Conservation (phyloP, 805 yeast species). For the Candida quercuum region DNA sequence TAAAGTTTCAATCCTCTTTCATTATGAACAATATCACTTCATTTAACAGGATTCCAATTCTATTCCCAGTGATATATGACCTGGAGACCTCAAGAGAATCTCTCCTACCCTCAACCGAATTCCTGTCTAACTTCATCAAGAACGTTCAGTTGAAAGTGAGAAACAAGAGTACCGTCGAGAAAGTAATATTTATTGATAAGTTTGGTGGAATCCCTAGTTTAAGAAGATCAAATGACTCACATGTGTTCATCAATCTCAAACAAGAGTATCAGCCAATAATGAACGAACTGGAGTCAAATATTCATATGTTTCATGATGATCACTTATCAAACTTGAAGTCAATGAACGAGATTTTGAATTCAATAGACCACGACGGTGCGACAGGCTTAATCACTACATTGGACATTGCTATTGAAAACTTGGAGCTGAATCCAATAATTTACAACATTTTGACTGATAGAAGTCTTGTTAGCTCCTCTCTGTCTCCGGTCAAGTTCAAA, state of each 20-base stretch:
- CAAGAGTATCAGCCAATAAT: conserved; percentile 72
- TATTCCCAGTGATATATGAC: conserved; percentile 67
- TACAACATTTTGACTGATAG: conserved; percentile 90
- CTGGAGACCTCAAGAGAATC: conserved; percentile 36
- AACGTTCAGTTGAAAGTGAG: conserved; percentile 25
- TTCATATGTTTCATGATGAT: conserved; percentile 19
- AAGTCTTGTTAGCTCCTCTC: conserved; percentile 83
- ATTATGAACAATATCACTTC: conserved; percentile 1
- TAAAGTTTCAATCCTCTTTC: conserved; percentile 5
- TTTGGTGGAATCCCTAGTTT: conserved; percentile 89
- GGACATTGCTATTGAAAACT: conserved; percentile 50
- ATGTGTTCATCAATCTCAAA: conserved; percentile 76
- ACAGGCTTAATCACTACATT: conserved; percentile 90
- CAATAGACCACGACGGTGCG: conserved; percentile 40
- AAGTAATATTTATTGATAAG: conserved; percentile 71
- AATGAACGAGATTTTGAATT: conserved; percentile 51
- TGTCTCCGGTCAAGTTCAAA: conserved; percentile 54
- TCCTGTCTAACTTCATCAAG: conserved; percentile 33
- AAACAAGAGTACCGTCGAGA: conserved; percentile 51
- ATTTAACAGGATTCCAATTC: conserved; percentile 32
- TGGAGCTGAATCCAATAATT: conserved; percentile 70
- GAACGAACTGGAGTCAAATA: neutral
- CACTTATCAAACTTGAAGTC: conserved; percentile 66
- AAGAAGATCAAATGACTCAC: conserved; percentile 76
- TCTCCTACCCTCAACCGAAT: conserved; percentile 35